phyloP scores from a whole-genome alignment of 2,329 filamentous ascomycete species.

The Sporothrix protearum region DNA sequence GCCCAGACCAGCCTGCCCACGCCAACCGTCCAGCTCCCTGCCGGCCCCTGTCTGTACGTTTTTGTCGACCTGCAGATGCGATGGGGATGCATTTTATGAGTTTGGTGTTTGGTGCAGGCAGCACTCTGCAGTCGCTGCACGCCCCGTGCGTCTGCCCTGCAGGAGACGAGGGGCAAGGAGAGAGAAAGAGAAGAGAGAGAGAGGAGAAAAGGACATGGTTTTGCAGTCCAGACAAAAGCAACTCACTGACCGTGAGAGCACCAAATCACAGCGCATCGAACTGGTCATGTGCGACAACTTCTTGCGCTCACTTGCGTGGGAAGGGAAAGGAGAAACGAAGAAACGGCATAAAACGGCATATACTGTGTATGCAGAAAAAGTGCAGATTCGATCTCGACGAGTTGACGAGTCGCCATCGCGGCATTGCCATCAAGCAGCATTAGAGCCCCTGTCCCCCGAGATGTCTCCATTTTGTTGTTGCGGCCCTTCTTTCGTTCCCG shows the following conservation, averaged over 20 bases:
- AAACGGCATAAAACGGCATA: not conserved
- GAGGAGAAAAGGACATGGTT: not conserved
- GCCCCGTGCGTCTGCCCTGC: constrained; percentile 2
- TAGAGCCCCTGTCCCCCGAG: too few species aligned
- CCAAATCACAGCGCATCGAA: constrained; percentile 22
- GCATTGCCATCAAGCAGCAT: too few species aligned
- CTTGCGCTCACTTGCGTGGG: not conserved
- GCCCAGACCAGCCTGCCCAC: too few species aligned
- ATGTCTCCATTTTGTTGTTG: not conserved
- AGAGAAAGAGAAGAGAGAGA: not conserved
- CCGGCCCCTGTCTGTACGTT: constrained; percentile 5
- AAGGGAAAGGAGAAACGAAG: not conserved
- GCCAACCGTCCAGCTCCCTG: not conserved
- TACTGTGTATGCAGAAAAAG: not conserved
- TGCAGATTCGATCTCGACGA: not conserved
- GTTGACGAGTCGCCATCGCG: too few species aligned
- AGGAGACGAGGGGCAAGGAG: not conserved
- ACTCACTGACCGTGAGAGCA: not conserved
- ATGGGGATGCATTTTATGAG: constrained; percentile 13
- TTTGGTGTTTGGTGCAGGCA: constrained; percentile 2
- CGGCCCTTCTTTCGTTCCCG: not conserved
- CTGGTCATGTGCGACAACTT: constrained; percentile 16
- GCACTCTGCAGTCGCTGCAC: not conserved
- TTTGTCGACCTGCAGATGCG: constrained; percentile 23
- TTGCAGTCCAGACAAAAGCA: not conserved